Percentiles rank a stretch among this genome's conserved stretches.
These are phyloP conservation scores for Camelina neglecta DNA, from an alignment of 345 rosid species.

Conservation along the genomic window DNA sequence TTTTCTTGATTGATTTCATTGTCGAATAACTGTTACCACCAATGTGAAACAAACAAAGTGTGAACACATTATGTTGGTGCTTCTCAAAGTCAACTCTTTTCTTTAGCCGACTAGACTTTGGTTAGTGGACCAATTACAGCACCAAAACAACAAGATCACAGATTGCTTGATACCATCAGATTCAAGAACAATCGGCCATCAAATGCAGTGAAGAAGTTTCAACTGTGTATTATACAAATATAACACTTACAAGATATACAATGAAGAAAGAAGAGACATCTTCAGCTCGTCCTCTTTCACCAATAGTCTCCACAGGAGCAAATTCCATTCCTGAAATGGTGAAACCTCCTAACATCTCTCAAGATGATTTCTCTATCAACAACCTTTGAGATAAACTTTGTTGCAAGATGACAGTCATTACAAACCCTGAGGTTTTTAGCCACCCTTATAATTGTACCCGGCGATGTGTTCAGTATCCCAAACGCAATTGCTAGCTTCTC, in stretches of 20 bases:
- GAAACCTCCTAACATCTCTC: slow-evolving; percentile 87
- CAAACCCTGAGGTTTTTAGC: slow-evolving; percentile 91
- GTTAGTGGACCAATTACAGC: no score
- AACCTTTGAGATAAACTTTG: slow-evolving; percentile 74
- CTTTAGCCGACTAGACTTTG: no score
- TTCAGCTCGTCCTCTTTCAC: slow-evolving; percentile 41
- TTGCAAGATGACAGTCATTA: slow-evolving; percentile 78
- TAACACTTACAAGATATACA: slow-evolving; percentile 23
- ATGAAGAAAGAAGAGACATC: not conserved
- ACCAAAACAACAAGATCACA: no score
- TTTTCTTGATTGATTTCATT: no score
- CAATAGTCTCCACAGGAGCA: slow-evolving; percentile 90
- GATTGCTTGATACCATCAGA: no score
- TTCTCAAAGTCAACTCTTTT: no score
- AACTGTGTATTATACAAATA: slow-evolving; percentile 22
- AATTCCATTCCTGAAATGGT: slow-evolving; percentile 79
- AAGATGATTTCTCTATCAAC: slow-evolving; percentile 72
- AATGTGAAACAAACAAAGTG: no score
- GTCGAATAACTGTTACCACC: no score
- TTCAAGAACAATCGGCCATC: no score
- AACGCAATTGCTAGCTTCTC: slow-evolving; percentile 91
- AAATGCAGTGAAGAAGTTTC: not conserved
- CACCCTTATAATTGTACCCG: slow-evolving; percentile 76
- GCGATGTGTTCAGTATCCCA: slow-evolving; percentile 74
- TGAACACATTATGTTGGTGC: no score